These are phyloP conservation scores for Tritrichomonas foetus DNA, from an alignment of 208 protist species.

Conservation along the genomic window DNA sequence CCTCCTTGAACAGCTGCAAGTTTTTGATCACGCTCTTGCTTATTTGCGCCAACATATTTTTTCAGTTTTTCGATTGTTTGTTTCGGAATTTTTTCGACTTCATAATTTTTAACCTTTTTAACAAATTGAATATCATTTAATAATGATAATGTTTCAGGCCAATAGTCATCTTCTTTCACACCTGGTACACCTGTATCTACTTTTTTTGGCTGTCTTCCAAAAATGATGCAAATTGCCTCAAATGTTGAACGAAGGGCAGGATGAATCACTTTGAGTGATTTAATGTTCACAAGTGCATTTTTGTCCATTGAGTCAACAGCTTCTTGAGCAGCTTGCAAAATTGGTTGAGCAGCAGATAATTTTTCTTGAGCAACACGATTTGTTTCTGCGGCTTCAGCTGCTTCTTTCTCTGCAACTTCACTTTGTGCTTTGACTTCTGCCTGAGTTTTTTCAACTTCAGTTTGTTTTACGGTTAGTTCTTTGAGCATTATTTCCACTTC, in stretches of 20 bases:
- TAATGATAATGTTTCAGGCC: not conserved
- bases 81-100: constrained; percentile 89
- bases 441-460: not conserved
- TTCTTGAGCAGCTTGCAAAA: not conserved
- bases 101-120: constrained; percentile 81
- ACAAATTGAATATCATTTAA: constrained; percentile 89
- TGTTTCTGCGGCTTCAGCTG: not conserved
- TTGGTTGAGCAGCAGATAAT: not conserved
- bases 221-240: constrained; percentile 42
- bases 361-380: not conserved
- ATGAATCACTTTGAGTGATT: not conserved
- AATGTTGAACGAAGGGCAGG: not conserved
- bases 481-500: constrained; percentile 18
- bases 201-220: not conserved
- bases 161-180: not conserved
- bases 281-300: not conserved
- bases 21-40: constrained; percentile 49
- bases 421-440: constrained; percentile 10
- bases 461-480: not conserved
- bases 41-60: constrained; percentile 76
- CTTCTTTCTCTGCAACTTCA: not conserved
- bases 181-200: not conserved
- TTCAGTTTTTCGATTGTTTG: constrained; percentile 81
- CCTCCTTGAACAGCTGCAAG: not conserved
- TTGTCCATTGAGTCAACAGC: constrained; percentile 34